Percentiles rank a stretch among this genome's conserved stretches.
phyloP scores from a whole-genome alignment of 306 rosid genomes.

The Luffa acutangula region DNA sequence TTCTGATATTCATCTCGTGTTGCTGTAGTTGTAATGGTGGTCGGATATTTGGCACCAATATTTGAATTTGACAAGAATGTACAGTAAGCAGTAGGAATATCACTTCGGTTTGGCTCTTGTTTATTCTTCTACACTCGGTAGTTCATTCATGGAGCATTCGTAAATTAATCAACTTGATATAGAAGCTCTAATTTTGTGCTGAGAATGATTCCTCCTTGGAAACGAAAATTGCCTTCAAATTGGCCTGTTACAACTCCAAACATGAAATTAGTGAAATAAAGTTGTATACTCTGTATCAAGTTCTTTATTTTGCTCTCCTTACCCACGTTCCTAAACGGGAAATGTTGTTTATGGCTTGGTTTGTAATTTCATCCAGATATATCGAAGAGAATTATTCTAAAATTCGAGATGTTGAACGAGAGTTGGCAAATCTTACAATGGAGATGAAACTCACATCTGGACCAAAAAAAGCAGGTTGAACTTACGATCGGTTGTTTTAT shows the following conservation, averaged over 20 bases:
- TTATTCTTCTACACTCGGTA: background rate
- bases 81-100: background rate
- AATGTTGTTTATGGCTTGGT: background rate
- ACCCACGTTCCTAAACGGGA: background rate
- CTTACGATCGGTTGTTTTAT: conserved; percentile 14
- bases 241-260: background rate
- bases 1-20: background rate
- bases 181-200: background rate
- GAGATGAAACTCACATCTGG: conserved; percentile 94
- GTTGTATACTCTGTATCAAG: background rate
- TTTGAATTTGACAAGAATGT: background rate
- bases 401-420: conserved; percentile 89
- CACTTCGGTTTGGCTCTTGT: background rate
- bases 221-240: background rate
- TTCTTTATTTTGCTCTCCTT: background rate
- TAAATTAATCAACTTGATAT: background rate
- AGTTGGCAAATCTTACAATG: conserved; percentile 62
- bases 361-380: conserved; percentile 30
- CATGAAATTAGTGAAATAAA: background rate
- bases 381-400: conserved; percentile 84
- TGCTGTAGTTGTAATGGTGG: background rate
- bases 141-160: background rate
- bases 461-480: conserved; percentile 87
- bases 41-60: background rate
- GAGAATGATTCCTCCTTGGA: background rate